Percentiles rank a stretch among this genome's conserved stretches.
These are phyloP conservation scores for Fragaria nilgerrensis DNA, from an alignment of 306 rosid species.

Conservation along the genomic window DNA sequence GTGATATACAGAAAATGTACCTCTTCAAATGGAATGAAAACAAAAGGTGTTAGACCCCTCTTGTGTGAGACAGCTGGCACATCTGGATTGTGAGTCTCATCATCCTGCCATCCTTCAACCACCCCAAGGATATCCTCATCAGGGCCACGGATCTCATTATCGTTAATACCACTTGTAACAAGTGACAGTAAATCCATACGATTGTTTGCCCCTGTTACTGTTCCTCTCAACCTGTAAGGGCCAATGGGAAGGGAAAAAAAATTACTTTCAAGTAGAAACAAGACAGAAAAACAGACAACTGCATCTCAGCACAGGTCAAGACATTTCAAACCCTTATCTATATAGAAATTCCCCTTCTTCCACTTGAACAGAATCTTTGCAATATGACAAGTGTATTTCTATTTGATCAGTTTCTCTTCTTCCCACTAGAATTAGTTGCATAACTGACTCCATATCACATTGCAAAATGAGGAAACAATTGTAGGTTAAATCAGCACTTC, in stretches of 20 bases:
- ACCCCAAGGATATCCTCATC: slow-evolving; percentile 85
- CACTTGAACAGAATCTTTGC: background rate
- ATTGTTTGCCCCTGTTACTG: slow-evolving; percentile 75
- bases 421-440: background rate
- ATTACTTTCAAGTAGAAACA: slow-evolving; percentile 9
- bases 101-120: slow-evolving; percentile 91
- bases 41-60: slow-evolving; percentile 86
- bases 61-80: slow-evolving; percentile 88
- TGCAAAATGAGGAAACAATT: background rate
- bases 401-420: background rate
- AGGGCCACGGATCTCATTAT: slow-evolving; percentile 48
- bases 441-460: background rate
- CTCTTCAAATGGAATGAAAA: slow-evolving; percentile 85
- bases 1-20: slow-evolving; percentile 29
- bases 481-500: background rate
- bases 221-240: slow-evolving; percentile 72
- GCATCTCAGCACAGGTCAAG: background rate
- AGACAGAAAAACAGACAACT: background rate
- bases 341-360: background rate
- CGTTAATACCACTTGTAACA: slow-evolving; percentile 79
- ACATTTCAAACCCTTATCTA: background rate
- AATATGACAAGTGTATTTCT: background rate
- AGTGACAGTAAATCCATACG: slow-evolving; percentile 91
- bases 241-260: slow-evolving; percentile 2
- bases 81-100: slow-evolving; percentile 94